Evolutionary conservation across 495 filamentous ascomycete genomes (phyloP), one percentile per base, ranked within the genome.

Genomic region (Penicillium bialowiezense): DNA sequence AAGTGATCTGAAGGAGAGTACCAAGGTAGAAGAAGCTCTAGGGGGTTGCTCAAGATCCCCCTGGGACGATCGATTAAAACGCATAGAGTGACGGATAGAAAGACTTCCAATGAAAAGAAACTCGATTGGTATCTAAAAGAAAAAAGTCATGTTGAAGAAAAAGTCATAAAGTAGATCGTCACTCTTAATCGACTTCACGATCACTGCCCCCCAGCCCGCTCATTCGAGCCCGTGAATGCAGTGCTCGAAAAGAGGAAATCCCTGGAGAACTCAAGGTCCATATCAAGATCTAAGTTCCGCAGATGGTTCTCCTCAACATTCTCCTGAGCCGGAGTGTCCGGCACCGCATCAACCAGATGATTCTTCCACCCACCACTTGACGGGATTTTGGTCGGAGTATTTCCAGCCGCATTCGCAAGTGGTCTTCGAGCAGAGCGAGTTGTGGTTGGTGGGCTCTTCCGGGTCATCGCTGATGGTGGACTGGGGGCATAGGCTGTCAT

Each of bases 191-290:
- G 7, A 24, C 37, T 24, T n/a, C 19, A 15, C 24, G 1, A 10
- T 15, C 26, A 55, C 36, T 52, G 35, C 7, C 18, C 48, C 19
- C 42, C 38, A 18, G 33, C n/a, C 15, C 48, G 48, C 28, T 60
- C 56, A 38, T 63, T 60, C 1, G 62, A 52, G 1, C 57, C 55
- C 8, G 69, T 66, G 15, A 69, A 52, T 7, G 65, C 59, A 9
- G 69, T 67, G 26, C 61, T 68, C 1, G 60, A 64, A 24, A 70
- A 70, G 15, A 73, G 26, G 23, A 66, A 70, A 32, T 69, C 65
- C 35, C 57, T 67, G 0, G 70, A 67, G 20, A 70, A 70, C 41
- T 73, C 68, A 29, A 71, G 31, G 48, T 73, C 70, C 67, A 70
- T 58, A 39, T 70, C 66, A 32, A 71, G 39, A 29, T 68, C 60